phyloP scores from a whole-genome alignment of 129 eudicot species.

The Artemisia argyi region DNA sequence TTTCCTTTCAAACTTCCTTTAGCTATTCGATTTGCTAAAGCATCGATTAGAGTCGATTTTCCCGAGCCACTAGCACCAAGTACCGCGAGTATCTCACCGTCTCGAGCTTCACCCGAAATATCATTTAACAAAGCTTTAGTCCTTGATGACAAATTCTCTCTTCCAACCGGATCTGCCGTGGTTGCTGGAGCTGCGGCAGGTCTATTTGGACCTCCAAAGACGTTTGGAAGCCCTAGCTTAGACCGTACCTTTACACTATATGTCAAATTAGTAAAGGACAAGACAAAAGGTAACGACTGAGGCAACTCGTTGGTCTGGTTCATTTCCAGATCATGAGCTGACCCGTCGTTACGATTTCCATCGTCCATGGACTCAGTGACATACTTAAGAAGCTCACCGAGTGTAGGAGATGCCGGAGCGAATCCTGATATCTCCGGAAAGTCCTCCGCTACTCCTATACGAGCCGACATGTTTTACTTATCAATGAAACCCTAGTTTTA shows the following conservation, averaged over 20 bases:
- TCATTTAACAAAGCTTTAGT: constrained; percentile 65
- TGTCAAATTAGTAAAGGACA: constrained; percentile 47
- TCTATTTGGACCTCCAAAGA: constrained; percentile 10
- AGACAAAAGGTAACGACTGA: constrained; percentile 46
- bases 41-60: constrained; percentile 86
- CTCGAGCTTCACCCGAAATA: constrained; percentile 79
- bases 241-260: constrained; percentile 47
- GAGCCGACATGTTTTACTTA: constrained; percentile 33
- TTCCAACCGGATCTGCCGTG: not conserved
- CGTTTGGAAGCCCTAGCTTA: constrained; percentile 22
- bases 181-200: not conserved
- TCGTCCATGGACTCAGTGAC: constrained; percentile 13
- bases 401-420: constrained; percentile 35
- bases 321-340: constrained; percentile 43
- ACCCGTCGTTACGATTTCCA: not conserved
- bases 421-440: constrained; percentile 14
- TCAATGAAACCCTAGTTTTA: too few relatives aligned
- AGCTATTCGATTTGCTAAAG: constrained; percentile 87
- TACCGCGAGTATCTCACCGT: constrained; percentile 88
- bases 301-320: constrained; percentile 20
- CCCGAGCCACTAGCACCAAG: constrained; percentile 96
- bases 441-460: constrained; percentile 33
- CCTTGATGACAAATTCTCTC: constrained; percentile 37
- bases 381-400: constrained; percentile 28
- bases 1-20: constrained; percentile 75